Conservation (phyloP, 176 grass and related monocot species). For the Aegilops speltoides region DNA sequence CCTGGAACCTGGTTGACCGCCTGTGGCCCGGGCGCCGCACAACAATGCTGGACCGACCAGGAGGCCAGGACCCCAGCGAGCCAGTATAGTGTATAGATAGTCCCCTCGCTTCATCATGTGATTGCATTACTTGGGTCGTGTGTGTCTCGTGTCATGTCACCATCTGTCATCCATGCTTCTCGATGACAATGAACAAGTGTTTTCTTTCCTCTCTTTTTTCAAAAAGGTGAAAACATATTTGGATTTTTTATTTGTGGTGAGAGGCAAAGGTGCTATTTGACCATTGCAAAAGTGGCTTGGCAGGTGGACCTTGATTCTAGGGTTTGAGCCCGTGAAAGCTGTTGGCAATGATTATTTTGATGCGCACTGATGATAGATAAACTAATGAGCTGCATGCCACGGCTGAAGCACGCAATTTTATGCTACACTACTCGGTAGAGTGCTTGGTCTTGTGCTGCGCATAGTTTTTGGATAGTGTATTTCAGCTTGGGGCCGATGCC, state of each 20-base stretch:
- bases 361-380: neutral
- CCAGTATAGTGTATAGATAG: no score
- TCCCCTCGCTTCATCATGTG: neutral
- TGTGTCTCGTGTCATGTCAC: neutral
- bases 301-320: constrained; percentile 7
- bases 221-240: no score
- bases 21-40: neutral
- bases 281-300: neutral
- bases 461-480: neutral
- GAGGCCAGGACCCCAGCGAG: neutral
- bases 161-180: neutral
- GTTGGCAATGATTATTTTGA: constrained; percentile 11
- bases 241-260: no score
- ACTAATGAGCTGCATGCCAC: constrained; percentile 20
- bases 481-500: neutral
- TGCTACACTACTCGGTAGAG: neutral
- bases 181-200: no score
- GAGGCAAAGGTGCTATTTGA: neutral
- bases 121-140: neutral
- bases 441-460: constrained; percentile 26
- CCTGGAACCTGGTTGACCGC: constrained; percentile 25
- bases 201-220: no score
- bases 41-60: neutral
- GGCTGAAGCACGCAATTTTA: constrained; percentile 20
- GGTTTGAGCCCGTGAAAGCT: constrained; percentile 33